phyloP scores from a whole-genome alignment of 495 filamentous ascomycete genomes.

The Sabuloglossum arenarium region DNA sequence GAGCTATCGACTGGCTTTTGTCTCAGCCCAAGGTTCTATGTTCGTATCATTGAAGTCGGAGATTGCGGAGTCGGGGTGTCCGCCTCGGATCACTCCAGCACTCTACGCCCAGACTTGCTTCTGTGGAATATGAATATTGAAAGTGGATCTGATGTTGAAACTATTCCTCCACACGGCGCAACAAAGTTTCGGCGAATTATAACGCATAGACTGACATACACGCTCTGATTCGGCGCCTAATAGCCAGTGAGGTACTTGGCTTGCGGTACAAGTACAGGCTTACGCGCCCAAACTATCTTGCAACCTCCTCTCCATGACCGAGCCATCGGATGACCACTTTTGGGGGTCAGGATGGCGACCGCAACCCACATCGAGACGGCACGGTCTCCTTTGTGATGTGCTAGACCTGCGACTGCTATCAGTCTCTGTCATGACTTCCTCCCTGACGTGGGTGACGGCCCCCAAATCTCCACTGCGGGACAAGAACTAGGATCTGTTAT shows the following conservation, averaged over 20 bases:
- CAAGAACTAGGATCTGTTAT: neutral
- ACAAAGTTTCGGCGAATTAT: conserved; percentile 2
- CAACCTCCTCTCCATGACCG: neutral
- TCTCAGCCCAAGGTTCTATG: neutral
- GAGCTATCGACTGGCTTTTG: neutral
- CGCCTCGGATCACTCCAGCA: neutral
- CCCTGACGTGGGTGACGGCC: too few relatives aligned
- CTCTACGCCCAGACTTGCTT: neutral
- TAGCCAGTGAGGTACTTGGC: neutral
- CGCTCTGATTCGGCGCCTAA: neutral
- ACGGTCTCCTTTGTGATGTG: neutral
- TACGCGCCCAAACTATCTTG: neutral
- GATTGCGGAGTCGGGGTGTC: neutral
- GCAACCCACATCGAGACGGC: neutral
- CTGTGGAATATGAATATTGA: neutral
- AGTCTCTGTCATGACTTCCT: too few relatives aligned
- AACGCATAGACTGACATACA: neutral
- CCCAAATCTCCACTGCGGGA: neutral
- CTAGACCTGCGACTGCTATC: too few relatives aligned
- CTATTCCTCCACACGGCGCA: neutral
- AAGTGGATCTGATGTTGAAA: conserved; percentile 1
- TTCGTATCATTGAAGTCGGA: neutral
- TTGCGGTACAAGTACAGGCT: neutral
- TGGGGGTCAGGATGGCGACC: neutral
- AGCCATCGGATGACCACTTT: neutral